Base-by-base conservation (phyloP, 2,329 filamentous ascomycete genomes). In the Penicillium expansum region DNA sequence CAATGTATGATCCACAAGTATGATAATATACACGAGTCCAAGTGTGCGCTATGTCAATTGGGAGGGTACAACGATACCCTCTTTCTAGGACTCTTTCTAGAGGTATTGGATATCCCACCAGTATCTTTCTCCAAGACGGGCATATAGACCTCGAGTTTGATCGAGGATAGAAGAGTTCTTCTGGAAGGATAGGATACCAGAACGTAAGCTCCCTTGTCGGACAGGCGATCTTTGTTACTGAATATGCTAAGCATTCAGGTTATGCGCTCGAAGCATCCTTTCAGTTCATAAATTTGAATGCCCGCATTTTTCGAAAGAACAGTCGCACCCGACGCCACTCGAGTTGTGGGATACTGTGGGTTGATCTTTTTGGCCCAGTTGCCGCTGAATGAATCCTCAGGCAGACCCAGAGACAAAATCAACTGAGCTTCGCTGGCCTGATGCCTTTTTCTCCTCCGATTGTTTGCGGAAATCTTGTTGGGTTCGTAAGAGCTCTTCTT, bases 401-500 rank as follows among this genome's bases (percentile, higher is more conserved):
- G 41, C 42, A 48, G 63, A 58, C 4, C 64, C 67, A 48, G 71
- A 57, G 10, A 78, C 75, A 59, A 79, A 79, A 7, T 77, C 71
- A 49, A 79, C 68, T 11, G 69, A 63, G 16, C 71, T 71, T 57
- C 76, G 68, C 53, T 71, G 69, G n/a, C 62, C 67, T n/a, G 62
- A 51, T 47, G 61, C 37, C 55, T 65, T 71, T 39, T 71, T 70
- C 55, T 76, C 72, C 50, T 77, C 75, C 27, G 63, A 60, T 61
- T 63, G 69, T 32, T 67, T 66, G 4, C 68, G 68, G 30, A 74
- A 56, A 24, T 69, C 69, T 56, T 79, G 74, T 59, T 80, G 78
- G 22, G 62, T 67, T 57, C 71, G 77, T 29, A 73, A 64, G 33
- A 81, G 67, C 52, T 78, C 75, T 52, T 80, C 79, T 58, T 79